These are phyloP conservation scores for Solanum rostratum DNA, from an alignment of 257 asterid genomes.

Conservation along the genomic window DNA sequence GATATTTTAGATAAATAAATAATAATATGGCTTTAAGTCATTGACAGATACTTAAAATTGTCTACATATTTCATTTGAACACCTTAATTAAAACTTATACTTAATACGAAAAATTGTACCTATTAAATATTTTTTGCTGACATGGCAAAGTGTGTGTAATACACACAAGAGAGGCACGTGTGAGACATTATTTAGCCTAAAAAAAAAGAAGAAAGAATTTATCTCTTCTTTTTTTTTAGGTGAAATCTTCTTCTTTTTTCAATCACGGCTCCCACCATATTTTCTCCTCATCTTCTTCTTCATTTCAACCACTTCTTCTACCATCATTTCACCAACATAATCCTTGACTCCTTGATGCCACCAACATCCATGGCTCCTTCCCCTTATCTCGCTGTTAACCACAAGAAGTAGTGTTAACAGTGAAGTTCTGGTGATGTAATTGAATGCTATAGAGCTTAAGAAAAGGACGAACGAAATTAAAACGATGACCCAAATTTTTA, in stretches of 20 bases:
- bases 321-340: too few species aligned
- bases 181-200: too few species aligned
- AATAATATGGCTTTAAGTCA: background rate
- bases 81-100: too few species aligned
- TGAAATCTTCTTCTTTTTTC: too few species aligned
- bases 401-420: slow-evolving; percentile 49
- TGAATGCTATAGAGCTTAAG: slow-evolving; percentile 69
- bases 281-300: too few species aligned
- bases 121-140: background rate
- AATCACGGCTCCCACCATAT: too few species aligned
- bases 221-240: background rate
- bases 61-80: background rate
- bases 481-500: slow-evolving; percentile 68
- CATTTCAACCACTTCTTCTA: too few species aligned
- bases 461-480: slow-evolving; percentile 67
- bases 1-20: background rate
- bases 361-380: too few species aligned
- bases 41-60: too few species aligned
- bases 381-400: too few species aligned
- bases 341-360: too few species aligned
- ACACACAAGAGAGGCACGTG: background rate
- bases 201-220: too few species aligned
- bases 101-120: background rate
- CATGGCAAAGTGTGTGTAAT: background rate
- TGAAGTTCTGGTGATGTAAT: slow-evolving; percentile 79